Conservation (phyloP, 345 rosid genomes). For the Populus alba region DNA sequence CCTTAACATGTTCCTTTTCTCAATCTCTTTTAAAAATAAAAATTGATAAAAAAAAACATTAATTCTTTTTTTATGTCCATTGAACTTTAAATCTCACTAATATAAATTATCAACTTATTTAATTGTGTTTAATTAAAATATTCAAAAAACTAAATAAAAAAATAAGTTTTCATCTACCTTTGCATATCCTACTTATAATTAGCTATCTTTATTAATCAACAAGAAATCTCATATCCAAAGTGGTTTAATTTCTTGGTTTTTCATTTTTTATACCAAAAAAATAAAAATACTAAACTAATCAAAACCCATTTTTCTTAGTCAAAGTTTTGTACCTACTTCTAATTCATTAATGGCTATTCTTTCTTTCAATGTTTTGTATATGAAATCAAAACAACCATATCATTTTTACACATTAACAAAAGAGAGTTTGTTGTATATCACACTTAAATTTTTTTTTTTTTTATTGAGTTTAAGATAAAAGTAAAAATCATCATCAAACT, state of each 20-base stretch:
- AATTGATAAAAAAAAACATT: neutral
- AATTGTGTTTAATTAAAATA: too few relatives aligned
- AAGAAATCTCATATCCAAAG: neutral
- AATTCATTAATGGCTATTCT: too few relatives aligned
- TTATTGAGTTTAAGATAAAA: too few relatives aligned
- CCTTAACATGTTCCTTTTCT: neutral
- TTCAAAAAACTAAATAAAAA: too few relatives aligned
- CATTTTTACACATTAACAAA: too few relatives aligned
- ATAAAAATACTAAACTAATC: too few relatives aligned
- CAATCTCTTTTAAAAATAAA: neutral
- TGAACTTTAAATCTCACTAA: neutral
- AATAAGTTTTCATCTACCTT: too few relatives aligned
- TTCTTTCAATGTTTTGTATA: neutral
- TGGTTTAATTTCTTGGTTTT: too few relatives aligned
- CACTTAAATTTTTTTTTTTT: too few relatives aligned
- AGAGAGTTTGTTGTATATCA: neutral
- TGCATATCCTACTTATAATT: neutral
- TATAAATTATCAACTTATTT: too few relatives aligned
- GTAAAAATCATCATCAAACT: too few relatives aligned
- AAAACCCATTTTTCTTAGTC: neutral
- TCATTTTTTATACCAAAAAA: neutral
- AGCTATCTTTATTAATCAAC: neutral
- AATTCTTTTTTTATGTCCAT: neutral
- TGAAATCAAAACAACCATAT: neutral
- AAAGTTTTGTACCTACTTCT: neutral